These are phyloP conservation scores for Arthroderma sp. DNA, from an alignment of 2,329 filamentous ascomycete species.

Conservation along the genomic window DNA sequence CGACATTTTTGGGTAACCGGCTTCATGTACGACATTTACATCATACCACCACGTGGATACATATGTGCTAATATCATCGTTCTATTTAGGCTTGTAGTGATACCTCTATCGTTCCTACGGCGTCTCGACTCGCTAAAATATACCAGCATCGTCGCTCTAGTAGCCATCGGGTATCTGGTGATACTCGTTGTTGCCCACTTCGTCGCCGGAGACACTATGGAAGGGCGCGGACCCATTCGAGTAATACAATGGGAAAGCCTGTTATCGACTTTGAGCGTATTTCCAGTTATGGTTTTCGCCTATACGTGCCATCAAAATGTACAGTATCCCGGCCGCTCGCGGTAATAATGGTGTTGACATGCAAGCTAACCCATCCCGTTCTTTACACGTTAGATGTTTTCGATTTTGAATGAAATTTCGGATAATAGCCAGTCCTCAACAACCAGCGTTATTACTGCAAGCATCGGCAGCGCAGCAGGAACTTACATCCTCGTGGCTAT, in stretches of 20 bases:
- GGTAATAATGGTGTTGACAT: background rate
- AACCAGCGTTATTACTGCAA: slow-evolving; percentile 63
- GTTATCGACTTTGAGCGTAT: slow-evolving; percentile 64
- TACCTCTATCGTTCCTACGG: slow-evolving; percentile 82
- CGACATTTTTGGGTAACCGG: slow-evolving; percentile 95
- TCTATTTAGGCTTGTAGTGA: slow-evolving; percentile 60
- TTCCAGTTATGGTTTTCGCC: slow-evolving; percentile 96
- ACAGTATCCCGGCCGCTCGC: slow-evolving; percentile 18
- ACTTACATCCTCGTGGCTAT: slow-evolving; percentile 88
- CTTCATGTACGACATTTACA: slow-evolving; percentile 54
- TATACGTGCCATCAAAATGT: slow-evolving; percentile 99
- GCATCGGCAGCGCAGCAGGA: slow-evolving; percentile 74
- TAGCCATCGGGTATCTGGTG: slow-evolving; percentile 89
- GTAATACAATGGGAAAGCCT: slow-evolving; percentile 67
- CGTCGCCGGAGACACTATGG: slow-evolving; percentile 58
- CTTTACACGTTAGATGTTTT: slow-evolving; percentile 64
- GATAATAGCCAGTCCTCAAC: slow-evolving; percentile 70
- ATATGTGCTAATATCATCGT: background rate
- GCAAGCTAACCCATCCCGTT: slow-evolving; percentile 16
- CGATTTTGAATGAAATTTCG: slow-evolving; percentile 86
- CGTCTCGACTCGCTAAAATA: slow-evolving; percentile 94
- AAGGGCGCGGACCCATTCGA: slow-evolving; percentile 60
- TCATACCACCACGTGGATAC: background rate
- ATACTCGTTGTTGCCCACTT: slow-evolving; percentile 91
- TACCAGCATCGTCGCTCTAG: slow-evolving; percentile 78